phyloP scores from a whole-genome alignment of 1,139 yeast species.

The Kurtzmaniella quercitrusa region DNA sequence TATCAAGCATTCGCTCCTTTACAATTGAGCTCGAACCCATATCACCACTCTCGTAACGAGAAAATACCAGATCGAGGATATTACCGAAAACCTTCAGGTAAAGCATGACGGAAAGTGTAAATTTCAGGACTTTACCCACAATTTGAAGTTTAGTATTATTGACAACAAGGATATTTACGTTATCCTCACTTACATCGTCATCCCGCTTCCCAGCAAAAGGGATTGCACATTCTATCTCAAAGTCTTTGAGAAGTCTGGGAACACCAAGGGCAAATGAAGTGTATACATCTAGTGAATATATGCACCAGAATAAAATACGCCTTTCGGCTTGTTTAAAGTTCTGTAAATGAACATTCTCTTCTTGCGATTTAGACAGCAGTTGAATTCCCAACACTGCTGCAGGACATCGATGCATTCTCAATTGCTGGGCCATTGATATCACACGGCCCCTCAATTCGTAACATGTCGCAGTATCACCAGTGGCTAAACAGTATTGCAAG shows the following conservation, averaged over 20 bases:
- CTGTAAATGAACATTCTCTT: constrained; percentile 50
- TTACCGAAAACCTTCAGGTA: constrained; percentile 72
- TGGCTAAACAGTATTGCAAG: constrained; percentile 65
- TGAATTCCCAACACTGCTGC: constrained; percentile 61
- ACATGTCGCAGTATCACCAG: constrained; percentile 70
- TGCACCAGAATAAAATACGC: constrained; percentile 80
- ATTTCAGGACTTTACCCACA: constrained; percentile 65
- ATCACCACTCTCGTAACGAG: constrained; percentile 39
- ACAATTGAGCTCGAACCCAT: constrained; percentile 38
- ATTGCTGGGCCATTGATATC: constrained; percentile 80
- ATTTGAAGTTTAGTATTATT: constrained; percentile 55
- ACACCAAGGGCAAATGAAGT: constrained; percentile 76
- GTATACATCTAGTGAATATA: constrained; percentile 73
- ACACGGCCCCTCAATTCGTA: constrained; percentile 75
- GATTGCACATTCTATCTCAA: constrained; percentile 80
- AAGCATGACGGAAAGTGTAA: constrained; percentile 62
- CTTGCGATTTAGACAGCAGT: constrained; percentile 35
- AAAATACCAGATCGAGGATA: constrained; percentile 63
- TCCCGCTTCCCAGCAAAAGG: constrained; percentile 63
- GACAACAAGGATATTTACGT: constrained; percentile 54
- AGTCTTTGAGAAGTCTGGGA: constrained; percentile 73
- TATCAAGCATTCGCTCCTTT: constrained; percentile 68
- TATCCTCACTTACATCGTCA: constrained; percentile 36
- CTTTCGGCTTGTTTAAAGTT: constrained; percentile 73
- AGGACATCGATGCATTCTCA: constrained; percentile 83